Evolutionary conservation across 1,284 basidiomycete species (phyloP).

Genomic region (Apiotrichum akiyoshidainum): DNA sequence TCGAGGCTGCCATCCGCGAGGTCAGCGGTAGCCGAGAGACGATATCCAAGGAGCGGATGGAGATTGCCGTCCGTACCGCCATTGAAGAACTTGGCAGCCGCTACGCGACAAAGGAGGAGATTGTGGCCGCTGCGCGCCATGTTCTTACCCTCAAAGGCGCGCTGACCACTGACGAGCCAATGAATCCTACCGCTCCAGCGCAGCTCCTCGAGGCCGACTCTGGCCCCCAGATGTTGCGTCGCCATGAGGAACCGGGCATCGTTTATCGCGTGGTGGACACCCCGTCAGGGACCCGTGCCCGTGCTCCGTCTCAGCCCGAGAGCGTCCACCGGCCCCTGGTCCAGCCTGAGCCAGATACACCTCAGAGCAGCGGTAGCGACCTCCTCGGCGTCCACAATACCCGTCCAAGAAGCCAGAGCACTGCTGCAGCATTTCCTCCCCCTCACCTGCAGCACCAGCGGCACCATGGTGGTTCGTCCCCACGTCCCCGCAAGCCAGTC

Average conservation of each 20-base stretch:
- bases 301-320: background rate
- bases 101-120: background rate
- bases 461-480: background rate
- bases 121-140: background rate
- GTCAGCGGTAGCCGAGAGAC: background rate
- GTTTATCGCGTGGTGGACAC: slow-evolving; percentile 1
- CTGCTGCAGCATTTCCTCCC: background rate
- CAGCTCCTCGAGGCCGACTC: background rate
- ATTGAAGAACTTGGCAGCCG: background rate
- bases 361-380: too few species aligned
- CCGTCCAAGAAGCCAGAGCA: too few species aligned
- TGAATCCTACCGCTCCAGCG: background rate
- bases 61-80: background rate
- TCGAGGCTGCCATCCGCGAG: slow-evolving; percentile 9
- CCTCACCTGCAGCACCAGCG: background rate
- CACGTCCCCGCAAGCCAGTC: background rate
- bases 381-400: too few species aligned
- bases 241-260: slow-evolving; percentile 5
- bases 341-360: too few species aligned
- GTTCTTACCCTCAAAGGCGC: slow-evolving; percentile 3
- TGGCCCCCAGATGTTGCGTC: background rate
- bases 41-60: slow-evolving; percentile 1
- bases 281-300: background rate
- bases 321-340: background rate
- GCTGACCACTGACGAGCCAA: background rate